Percentiles rank a stretch among this genome's conserved stretches.
Conservation (phyloP, 805 yeast genomes). For the Starmera amethionina region DNA sequence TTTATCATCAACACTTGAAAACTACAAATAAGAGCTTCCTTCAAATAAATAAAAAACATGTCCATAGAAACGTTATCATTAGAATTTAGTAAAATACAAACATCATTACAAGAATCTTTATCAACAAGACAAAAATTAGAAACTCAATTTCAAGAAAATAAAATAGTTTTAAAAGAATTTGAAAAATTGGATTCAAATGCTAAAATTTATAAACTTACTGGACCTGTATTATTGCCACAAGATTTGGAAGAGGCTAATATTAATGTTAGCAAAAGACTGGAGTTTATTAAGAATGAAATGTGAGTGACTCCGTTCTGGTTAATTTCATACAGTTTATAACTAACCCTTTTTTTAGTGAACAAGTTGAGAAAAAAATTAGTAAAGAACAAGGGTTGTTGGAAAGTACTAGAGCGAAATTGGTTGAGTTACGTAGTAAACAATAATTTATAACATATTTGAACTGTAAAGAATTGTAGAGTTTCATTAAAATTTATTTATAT, state of each 20-base stretch:
- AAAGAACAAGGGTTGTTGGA: slow-evolving; percentile 47
- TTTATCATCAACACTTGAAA: not conserved
- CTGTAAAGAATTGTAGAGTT: no score
- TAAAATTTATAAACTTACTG: slow-evolving; percentile 80
- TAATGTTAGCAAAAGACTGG: slow-evolving; percentile 84
- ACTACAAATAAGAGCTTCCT: no score
- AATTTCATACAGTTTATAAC: no score
- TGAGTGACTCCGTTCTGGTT: no score
- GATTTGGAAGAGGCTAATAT: slow-evolving; percentile 71
- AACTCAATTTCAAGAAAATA: slow-evolving; percentile 90
- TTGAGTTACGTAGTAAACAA: slow-evolving; percentile 32
- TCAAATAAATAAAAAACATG: slow-evolving; percentile 4
- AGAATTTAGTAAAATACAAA: slow-evolving; percentile 36
- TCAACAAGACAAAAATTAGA: slow-evolving; percentile 79
- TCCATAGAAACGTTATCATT: slow-evolving; percentile 35
- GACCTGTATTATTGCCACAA: slow-evolving; percentile 88
- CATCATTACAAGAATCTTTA: slow-evolving; percentile 40
- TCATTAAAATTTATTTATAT: no score
- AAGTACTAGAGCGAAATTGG: slow-evolving; percentile 42
- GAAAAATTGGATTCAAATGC: slow-evolving; percentile 53
- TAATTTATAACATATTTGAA: not conserved
- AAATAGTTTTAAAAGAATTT: slow-evolving; percentile 80
- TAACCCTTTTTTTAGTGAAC: slow-evolving; percentile 20
- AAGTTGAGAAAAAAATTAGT: slow-evolving; percentile 67
- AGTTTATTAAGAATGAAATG: slow-evolving; percentile 76